Percentiles rank a stretch among this genome's conserved stretches.
Evolutionary conservation across 441 rosid genomes (phyloP).

Genomic region (Viola pubescens): DNA sequence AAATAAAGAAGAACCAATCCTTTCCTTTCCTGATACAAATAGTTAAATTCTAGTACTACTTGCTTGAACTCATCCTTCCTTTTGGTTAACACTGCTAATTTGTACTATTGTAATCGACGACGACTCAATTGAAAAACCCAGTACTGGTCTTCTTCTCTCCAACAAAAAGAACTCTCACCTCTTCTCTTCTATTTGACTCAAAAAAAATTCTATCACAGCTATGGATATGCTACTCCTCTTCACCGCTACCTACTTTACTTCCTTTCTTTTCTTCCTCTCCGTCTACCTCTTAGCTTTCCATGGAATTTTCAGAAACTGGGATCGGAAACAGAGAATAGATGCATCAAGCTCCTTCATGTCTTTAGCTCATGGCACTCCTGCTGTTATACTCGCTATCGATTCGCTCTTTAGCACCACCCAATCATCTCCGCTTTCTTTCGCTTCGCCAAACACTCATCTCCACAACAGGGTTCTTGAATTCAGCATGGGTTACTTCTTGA

Average conservation of each 20-base stretch:
- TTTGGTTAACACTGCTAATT: too few relatives aligned
- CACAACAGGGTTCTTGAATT: conserved; percentile 56
- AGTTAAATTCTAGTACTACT: too few relatives aligned
- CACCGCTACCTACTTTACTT: conserved; percentile 24
- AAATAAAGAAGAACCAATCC: too few relatives aligned
- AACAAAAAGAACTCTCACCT: too few relatives aligned
- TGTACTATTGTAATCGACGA: too few relatives aligned
- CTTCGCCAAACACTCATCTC: conserved; percentile 42
- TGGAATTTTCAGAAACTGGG: conserved; percentile 53
- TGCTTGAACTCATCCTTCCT: too few relatives aligned
- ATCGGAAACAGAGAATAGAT: conserved; percentile 32
- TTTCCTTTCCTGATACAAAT: too few relatives aligned
- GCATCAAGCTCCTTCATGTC: conserved; percentile 79
- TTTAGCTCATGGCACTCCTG: conserved; percentile 74
- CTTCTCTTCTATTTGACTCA: too few relatives aligned
- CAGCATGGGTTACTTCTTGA: conserved; percentile 66
- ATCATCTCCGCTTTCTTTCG: conserved; percentile 21
- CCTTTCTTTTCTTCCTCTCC: conserved; percentile 37
- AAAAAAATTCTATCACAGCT: neutral
- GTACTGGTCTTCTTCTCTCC: too few relatives aligned
- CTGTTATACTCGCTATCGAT: conserved; percentile 36
- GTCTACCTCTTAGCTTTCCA: conserved; percentile 43
- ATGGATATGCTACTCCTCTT: conserved; percentile 16
- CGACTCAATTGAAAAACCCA: too few relatives aligned
- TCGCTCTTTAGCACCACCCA: conserved; percentile 23